Percentiles rank a stretch among this genome's conserved stretches.
These are phyloP conservation scores for Epichloe baconii DNA, from an alignment of 2,329 filamentous ascomycete genomes.

Conservation along the genomic window DNA sequence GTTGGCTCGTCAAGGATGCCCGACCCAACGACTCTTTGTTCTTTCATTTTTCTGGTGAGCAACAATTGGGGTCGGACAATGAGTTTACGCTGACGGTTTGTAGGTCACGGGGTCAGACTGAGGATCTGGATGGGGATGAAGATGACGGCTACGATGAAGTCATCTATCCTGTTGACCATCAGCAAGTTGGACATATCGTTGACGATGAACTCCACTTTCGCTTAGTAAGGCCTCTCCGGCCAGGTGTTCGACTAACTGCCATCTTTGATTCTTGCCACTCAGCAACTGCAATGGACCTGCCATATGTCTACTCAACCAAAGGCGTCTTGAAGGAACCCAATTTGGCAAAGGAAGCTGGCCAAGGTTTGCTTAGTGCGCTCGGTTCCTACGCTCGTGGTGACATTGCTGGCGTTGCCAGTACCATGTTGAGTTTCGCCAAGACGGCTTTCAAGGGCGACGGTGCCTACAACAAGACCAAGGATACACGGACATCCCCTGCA, in stretches of 20 bases:
- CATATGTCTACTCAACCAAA: conserved; percentile 70
- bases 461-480: conserved; percentile 64
- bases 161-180: conserved; percentile 66
- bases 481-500: conserved; percentile 85
- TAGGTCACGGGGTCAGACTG: conserved; percentile 66
- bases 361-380: conserved; percentile 59
- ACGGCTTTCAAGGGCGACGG: conserved; percentile 70
- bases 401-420: conserved; percentile 64
- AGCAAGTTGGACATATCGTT: conserved; percentile 56
- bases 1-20: conserved; percentile 60
- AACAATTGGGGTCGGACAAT: background rate
- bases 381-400: conserved; percentile 74
- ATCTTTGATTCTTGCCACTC: conserved; percentile 78
- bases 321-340: conserved; percentile 72
- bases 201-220: conserved; percentile 69
- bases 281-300: conserved; percentile 62
- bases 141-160: conserved; percentile 68
- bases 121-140: conserved; percentile 62
- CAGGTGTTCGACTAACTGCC: conserved; percentile 73
- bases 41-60: conserved; percentile 58
- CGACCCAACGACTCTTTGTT: conserved; percentile 65
- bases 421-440: conserved; percentile 77
- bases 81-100: background rate
- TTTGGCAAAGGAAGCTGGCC: conserved; percentile 64
- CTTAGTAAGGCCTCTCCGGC: conserved; percentile 62